Percentiles rank a stretch among this genome's conserved stretches.
Conservation (phyloP, 2,329 filamentous ascomycete genomes). For the Aschersonia sp. region DNA sequence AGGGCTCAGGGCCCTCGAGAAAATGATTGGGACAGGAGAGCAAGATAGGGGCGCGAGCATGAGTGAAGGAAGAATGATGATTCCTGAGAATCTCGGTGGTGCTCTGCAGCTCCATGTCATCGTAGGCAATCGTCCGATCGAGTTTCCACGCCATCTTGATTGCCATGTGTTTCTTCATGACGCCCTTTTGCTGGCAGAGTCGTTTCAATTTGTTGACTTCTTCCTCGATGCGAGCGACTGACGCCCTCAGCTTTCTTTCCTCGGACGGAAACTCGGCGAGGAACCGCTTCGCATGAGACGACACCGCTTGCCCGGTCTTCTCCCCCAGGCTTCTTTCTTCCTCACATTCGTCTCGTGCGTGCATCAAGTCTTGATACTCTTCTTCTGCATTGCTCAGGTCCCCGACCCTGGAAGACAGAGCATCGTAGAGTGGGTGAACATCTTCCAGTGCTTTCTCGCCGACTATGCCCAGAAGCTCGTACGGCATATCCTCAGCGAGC, state of each 20-base stretch:
- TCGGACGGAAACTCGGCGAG: slow-evolving; percentile 25
- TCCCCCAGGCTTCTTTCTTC: slow-evolving; percentile 20
- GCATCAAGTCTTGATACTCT: slow-evolving; percentile 27
- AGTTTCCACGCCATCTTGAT: slow-evolving; percentile 23
- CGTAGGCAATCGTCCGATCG: slow-evolving; percentile 19
- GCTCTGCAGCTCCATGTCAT: slow-evolving; percentile 27
- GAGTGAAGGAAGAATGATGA: slow-evolving; percentile 15
- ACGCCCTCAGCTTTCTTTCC: slow-evolving; percentile 16
- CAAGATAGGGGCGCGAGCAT: slow-evolving; percentile 27
- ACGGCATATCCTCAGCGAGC: slow-evolving; percentile 11
- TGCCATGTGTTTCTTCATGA: slow-evolving; percentile 27
- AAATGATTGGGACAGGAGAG: slow-evolving; percentile 34
- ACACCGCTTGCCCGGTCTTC: slow-evolving; percentile 12
- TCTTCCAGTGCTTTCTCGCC: slow-evolving; percentile 20
- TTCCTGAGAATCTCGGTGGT: slow-evolving; percentile 9
- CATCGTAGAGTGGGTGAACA: slow-evolving; percentile 30
- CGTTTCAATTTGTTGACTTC: slow-evolving; percentile 19
- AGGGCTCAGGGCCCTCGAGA: slow-evolving; percentile 19
- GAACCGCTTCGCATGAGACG: slow-evolving; percentile 26
- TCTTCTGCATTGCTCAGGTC: slow-evolving; percentile 33
- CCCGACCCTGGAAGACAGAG: slow-evolving; percentile 26
- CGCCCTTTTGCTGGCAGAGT: slow-evolving; percentile 24
- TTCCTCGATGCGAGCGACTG: slow-evolving; percentile 18
- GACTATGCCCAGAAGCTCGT: slow-evolving; percentile 20
- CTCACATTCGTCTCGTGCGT: slow-evolving; percentile 22